These are phyloP conservation scores for Paspalum notatum DNA, from an alignment of 176 grass and related monocot species.

Conservation along the genomic window DNA sequence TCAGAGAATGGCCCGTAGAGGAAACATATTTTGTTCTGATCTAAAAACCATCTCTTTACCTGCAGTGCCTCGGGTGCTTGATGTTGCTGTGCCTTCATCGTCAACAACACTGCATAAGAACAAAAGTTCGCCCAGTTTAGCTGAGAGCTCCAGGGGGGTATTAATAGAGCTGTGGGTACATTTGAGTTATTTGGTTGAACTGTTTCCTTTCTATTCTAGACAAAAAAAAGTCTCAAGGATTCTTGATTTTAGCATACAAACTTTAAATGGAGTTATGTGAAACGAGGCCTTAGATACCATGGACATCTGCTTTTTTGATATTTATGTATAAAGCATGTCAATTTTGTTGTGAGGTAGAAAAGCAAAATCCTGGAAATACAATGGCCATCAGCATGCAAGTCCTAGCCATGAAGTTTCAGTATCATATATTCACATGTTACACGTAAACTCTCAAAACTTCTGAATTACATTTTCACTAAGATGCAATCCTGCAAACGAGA, in stretches of 20 bases:
- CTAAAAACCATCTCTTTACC: constrained; percentile 23
- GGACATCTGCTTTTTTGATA: too few species aligned
- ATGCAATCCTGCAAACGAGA: not conserved
- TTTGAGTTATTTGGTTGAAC: too few species aligned
- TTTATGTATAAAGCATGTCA: constrained; percentile 33
- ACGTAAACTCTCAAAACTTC: not conserved
- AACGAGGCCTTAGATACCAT: too few species aligned
- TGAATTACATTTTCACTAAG: not conserved
- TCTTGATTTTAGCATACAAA: too few species aligned
- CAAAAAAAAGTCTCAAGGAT: too few species aligned
- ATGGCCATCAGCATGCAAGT: not conserved
- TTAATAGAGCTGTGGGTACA: too few species aligned
- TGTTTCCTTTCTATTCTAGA: too few species aligned
- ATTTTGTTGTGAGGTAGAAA: not conserved
- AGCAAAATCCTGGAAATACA: constrained; percentile 26
- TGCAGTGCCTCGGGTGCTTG: constrained; percentile 27
- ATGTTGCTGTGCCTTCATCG: constrained; percentile 45
- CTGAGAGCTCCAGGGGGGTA: too few species aligned
- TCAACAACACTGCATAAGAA: constrained; percentile 72
- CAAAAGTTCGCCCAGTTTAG: not conserved
- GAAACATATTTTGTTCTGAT: constrained; percentile 1
- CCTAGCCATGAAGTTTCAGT: not conserved
- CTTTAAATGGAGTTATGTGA: too few species aligned
- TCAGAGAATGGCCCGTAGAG: not conserved
- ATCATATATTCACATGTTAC: not conserved